Conservation (phyloP, 345 rosid species). For the Eucalyptus cloeziana region DNA sequence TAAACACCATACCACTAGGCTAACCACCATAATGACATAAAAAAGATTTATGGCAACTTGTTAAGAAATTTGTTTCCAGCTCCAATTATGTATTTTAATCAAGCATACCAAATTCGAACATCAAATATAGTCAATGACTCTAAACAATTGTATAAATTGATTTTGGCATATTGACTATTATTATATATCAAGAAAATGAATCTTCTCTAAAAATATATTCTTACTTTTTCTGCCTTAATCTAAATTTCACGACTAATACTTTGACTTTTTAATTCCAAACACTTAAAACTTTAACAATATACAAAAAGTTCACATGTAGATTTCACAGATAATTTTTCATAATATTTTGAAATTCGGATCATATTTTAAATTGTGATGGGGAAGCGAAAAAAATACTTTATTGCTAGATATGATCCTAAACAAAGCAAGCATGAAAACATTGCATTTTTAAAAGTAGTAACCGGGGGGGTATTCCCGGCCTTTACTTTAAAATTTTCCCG, state of each 20-base stretch:
- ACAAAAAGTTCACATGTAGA: not conserved
- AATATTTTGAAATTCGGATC: not conserved
- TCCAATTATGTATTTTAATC: not conserved
- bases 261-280: not conserved
- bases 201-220: not conserved
- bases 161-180: not conserved
- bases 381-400: not conserved
- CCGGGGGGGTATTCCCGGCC: not conserved
- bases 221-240: not conserved
- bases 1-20: not conserved
- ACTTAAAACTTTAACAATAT: not conserved
- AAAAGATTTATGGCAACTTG: not conserved
- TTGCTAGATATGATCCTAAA: not conserved
- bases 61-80: not conserved
- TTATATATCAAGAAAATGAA: not conserved
- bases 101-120: not conserved
- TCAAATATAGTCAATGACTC: not conserved
- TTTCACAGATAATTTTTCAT: not conserved
- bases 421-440: not conserved
- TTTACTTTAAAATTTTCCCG: not conserved
- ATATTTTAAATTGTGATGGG: not conserved
- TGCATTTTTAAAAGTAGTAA: not conserved
- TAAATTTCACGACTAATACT: not conserved
- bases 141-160: not conserved
- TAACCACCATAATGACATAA: not conserved